phyloP scores from a whole-genome alignment of 2,329 filamentous ascomycete genomes.

The Xylariales sp. region DNA sequence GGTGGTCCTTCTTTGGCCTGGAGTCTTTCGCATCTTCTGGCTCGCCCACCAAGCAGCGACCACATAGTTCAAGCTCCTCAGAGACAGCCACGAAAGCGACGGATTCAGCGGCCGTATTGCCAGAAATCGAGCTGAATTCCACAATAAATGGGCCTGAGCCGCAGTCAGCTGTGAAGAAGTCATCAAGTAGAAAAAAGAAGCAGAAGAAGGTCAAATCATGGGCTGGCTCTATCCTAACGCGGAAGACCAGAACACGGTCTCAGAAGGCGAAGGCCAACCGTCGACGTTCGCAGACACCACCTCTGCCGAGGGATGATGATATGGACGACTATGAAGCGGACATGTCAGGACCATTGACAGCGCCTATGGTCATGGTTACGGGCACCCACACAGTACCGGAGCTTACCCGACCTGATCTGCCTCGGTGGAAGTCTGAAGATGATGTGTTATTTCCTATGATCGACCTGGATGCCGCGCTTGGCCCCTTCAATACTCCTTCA shows the following conservation, averaged over 20 bases:
- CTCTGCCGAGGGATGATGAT: constrained; percentile 29
- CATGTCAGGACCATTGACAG: constrained; percentile 22
- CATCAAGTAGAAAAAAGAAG: constrained; percentile 43
- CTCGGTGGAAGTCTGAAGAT: constrained; percentile 40
- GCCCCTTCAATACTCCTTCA: constrained; percentile 81
- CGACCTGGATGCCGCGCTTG: constrained; percentile 88
- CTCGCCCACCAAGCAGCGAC: constrained; percentile 43
- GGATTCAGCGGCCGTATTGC: constrained; percentile 4
- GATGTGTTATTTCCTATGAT: constrained; percentile 77
- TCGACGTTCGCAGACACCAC: constrained; percentile 43
- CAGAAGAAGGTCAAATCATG: constrained; percentile 74
- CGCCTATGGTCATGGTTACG: constrained; percentile 37
- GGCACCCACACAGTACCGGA: constrained; percentile 24
- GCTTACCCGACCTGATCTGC: constrained; percentile 20
- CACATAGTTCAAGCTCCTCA: constrained; percentile 42
- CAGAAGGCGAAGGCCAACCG: constrained; percentile 36
- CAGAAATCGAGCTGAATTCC: constrained; percentile 23
- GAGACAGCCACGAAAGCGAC: constrained; percentile 30
- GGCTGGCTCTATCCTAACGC: constrained; percentile 63
- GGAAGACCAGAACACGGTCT: constrained; percentile 50
- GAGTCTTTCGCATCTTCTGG: constrained; percentile 46
- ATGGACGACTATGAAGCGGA: constrained; percentile 22
- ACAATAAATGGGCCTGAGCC: constrained; percentile 17
- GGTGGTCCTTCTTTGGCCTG: constrained; percentile 59
- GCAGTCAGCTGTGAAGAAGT: constrained; percentile 23